phyloP scores from a whole-genome alignment of 768 basidiomycete genomes.

The Mycena latifolia region DNA sequence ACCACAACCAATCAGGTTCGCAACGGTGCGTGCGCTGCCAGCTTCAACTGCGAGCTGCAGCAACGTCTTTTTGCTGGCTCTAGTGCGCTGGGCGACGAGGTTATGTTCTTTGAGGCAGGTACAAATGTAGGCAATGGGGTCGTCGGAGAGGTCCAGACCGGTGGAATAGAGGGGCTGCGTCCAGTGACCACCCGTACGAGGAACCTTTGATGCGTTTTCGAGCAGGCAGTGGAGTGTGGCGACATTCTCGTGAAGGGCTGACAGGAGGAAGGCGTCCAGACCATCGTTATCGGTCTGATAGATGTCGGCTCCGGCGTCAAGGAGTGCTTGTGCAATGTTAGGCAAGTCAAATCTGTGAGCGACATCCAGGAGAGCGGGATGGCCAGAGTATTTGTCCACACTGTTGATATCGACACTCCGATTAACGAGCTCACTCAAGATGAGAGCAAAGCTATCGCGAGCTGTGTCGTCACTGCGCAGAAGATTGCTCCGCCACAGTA shows the following conservation, averaged over 20 bases:
- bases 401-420: not conserved
- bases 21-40: conserved; percentile 8
- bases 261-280: conserved; percentile 17
- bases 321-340: conserved; percentile 9
- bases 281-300: conserved; percentile 7
- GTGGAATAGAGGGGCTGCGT: conserved; percentile 1
- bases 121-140: conserved; percentile 13
- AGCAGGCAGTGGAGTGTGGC: not conserved
- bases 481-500: no score
- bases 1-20: conserved; percentile 7
- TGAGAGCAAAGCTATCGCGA: not conserved
- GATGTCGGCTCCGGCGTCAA: conserved; percentile 14
- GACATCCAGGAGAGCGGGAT: not conserved
- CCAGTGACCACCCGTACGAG: not conserved
- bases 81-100: not conserved
- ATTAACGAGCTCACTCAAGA: not conserved
- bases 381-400: not conserved
- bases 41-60: conserved; percentile 17
- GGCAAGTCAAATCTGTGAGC: not conserved
- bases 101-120: conserved; percentile 11
- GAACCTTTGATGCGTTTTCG: not conserved
- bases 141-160: not conserved
- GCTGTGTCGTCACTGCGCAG: not conserved
- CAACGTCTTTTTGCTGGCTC: conserved; percentile 1
- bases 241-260: conserved; percentile 10